phyloP scores from a whole-genome alignment of 108 stramenopile genomes.

The Mediolabrus comicus region DNA sequence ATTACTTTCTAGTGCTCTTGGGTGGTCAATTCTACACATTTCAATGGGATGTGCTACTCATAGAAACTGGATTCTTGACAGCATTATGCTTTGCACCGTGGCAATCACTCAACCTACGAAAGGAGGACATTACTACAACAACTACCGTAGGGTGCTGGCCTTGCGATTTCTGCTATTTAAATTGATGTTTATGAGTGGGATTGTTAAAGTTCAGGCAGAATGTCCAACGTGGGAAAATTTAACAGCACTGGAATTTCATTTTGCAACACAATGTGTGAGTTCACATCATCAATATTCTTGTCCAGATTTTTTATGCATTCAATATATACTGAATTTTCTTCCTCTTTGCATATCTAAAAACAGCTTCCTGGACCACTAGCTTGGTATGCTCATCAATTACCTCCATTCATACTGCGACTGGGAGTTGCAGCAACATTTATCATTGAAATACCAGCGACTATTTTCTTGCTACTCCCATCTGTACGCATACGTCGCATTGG shows the following conservation, averaged over 20 bases:
- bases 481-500: constrained; percentile 38
- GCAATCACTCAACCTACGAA: constrained; percentile 7
- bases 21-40: constrained; percentile 65
- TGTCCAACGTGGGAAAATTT: constrained; percentile 75
- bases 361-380: constrained; percentile 58
- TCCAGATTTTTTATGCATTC: too few relatives aligned
- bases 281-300: too few relatives aligned
- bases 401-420: constrained; percentile 52
- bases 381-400: constrained; percentile 60
- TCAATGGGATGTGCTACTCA: constrained; percentile 83
- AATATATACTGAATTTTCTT: not conserved
- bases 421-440: constrained; percentile 61
- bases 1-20: constrained; percentile 27
- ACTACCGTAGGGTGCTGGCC: constrained; percentile 34
- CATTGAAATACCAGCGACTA: constrained; percentile 65
- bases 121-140: not conserved
- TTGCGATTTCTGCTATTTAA: constrained; percentile 63
- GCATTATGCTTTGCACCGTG: constrained; percentile 53
- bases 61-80: constrained; percentile 58
- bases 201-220: constrained; percentile 69
- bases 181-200: constrained; percentile 77
- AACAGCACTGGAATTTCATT: constrained; percentile 80
- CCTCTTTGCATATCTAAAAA: not conserved
- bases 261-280: constrained; percentile 59
- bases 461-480: constrained; percentile 53